phyloP scores from a whole-genome alignment of 179 eudicot species.

The Vitellaria paradoxa region DNA sequence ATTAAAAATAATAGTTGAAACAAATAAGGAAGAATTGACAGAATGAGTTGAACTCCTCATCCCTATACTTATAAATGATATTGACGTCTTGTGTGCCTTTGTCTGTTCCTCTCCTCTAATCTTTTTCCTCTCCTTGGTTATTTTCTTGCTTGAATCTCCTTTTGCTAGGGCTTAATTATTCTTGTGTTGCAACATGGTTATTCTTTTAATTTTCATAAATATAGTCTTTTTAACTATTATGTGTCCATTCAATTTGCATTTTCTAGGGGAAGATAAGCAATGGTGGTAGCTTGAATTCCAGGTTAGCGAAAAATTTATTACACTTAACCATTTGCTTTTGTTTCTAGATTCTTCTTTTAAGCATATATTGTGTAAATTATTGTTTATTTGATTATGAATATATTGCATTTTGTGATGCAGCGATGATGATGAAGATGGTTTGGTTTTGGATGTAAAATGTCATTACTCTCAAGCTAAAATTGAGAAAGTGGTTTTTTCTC shows the following conservation, averaged over 20 bases:
- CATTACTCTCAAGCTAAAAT: constrained; percentile 55
- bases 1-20: too few species aligned
- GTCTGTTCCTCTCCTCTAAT: too few species aligned
- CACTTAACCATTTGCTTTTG: background rate
- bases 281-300: constrained; percentile 18
- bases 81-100: too few species aligned
- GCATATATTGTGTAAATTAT: too few species aligned
- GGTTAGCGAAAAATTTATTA: constrained; percentile 22
- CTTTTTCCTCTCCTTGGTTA: too few species aligned
- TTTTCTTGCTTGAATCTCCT: too few species aligned
- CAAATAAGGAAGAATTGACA: too few species aligned
- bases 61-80: too few species aligned
- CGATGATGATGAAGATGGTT: constrained; percentile 40
- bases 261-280: constrained; percentile 29
- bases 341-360: background rate
- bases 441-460: constrained; percentile 42
- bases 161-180: too few species aligned
- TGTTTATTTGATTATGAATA: background rate
- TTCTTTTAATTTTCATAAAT: too few species aligned
- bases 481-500: constrained; percentile 28
- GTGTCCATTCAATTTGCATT: background rate
- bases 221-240: background rate
- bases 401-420: background rate
- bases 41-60: too few species aligned
- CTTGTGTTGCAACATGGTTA: too few species aligned